Evolutionary conservation across 305 asterid genomes (phyloP), one percentile per base, ranked within the genome.

Genomic region (Fraxinus sp.): DNA sequence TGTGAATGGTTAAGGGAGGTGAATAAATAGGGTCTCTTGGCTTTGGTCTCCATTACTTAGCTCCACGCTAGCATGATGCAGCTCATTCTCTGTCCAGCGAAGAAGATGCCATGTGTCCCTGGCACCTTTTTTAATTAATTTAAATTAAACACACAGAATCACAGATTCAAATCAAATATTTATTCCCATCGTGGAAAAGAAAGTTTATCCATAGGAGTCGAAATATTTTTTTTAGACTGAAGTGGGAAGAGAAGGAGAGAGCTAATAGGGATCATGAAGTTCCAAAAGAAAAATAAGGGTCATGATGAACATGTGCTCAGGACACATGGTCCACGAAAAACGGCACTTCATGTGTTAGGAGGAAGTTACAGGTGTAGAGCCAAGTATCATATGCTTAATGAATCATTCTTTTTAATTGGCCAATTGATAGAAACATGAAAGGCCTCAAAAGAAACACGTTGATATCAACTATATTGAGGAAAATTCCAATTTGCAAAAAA

Each of bases 281-380:
- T 66, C 16, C 74, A 66, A 66, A 66, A 66, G 74, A 66, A 24
- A 66, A 26, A 66, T 66, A 66, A 26, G 73, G n/a, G 73, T 64
- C 35, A 24, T 9, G 73, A 64, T 1, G 5, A 59, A 59, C 30
- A 59, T 2, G 70, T 2, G 28, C 70, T 20, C 28, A 59, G 30
- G 24, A 59, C 36, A 26, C 73, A 26, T 64, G 73, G 73, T 14
- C n/a, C 35, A 22, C 14, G 1, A 66, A 66, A 64, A 66, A 66
- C 0, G 8, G 35, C 11, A 11, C 73, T 24, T 66, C 2, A 66
- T 66, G 16, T 10, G 36, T 66, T 66, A 3, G 73, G 35, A 64
- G 35, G 16, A 22, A 3, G 35, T 22, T 64, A 24, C 73, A 9
- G n/a, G 35, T 9, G 33, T 66, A 66, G 73, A 10, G n/a, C 36